Conservation (phyloP, 768 basidiomycete genomes). For the Tubosaeta sp. region DNA sequence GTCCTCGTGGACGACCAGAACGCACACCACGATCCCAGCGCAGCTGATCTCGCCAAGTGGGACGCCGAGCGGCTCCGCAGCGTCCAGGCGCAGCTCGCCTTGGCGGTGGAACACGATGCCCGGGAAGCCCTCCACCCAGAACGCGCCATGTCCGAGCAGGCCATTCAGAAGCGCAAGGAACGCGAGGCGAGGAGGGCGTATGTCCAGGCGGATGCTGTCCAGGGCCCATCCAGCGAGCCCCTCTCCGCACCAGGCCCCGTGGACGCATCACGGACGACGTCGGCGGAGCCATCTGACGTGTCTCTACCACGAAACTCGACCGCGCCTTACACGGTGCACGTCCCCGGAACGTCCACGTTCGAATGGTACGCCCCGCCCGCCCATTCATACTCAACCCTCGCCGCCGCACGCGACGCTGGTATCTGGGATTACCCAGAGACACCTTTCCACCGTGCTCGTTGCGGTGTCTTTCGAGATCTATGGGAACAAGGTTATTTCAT, state of each 20-base stretch:
- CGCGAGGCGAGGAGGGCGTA: conserved; percentile 49
- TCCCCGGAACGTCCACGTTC: conserved; percentile 55
- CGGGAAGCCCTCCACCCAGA: conserved; percentile 38
- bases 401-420: conserved; percentile 58
- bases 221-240: background rate
- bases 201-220: conserved; percentile 5
- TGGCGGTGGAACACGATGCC: conserved; percentile 46
- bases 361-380: conserved; percentile 61
- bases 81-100: conserved; percentile 45
- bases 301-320: conserved; percentile 9
- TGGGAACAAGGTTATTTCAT: conserved; percentile 85
- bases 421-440: conserved; percentile 76
- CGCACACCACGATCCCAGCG: conserved; percentile 50
- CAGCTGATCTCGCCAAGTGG: conserved; percentile 50
- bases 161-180: conserved; percentile 66
- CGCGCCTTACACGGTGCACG: conserved; percentile 49
- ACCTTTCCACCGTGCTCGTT: conserved; percentile 65
- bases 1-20: conserved; percentile 68
- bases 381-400: conserved; percentile 50
- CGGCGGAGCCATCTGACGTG: background rate
- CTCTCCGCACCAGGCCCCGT: no score
- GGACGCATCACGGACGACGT: no score
- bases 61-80: conserved; percentile 43
- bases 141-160: conserved; percentile 55
- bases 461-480: conserved; percentile 72